Evolutionary conservation across 805 yeast species (phyloP), one percentile per base, ranked within the genome.

Genomic region (Gaillardinia entomophila): DNA sequence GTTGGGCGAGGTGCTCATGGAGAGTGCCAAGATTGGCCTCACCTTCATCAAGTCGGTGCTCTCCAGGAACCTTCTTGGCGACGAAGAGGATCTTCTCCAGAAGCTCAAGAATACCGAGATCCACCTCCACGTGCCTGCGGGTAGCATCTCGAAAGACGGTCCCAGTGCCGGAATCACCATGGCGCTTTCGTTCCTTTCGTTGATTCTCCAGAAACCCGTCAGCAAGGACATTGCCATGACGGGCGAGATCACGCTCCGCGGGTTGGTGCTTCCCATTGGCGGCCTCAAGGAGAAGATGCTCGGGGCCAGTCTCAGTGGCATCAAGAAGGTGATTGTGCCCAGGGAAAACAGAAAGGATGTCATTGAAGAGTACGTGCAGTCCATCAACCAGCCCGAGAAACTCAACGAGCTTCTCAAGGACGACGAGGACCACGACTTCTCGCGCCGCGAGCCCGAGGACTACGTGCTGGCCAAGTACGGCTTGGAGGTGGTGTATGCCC

Each of bases 201-300:
- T 69, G 34, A 43, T 67, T 5, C 46, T 69, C 24, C 62, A 66
- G 32, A 66, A 59, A 31, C 70, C 73, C 1, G 68, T 69, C 5
- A 67, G 70, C 0, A 46, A 51, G 11, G 60, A 64, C 31, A 61
- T 82, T 31, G 94, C 94, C 31, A 82, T 85, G 92, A 85, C 95
- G 1, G 95, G 95, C 4, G 95, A 84, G 53, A 79, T 84, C 38
- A 82, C 92, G 0, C 66, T 85, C 3, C 61, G 90, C 27, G 95
- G 95, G 4, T 67, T 79, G 43, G 82, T 85, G 0, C 62, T 85
- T 28, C 89, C 89, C 6, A 84, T 85, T 43, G 95, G 95, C 4
- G 95, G 95, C 1, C 67, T 84, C 17, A 73, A 79, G 33, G 95
- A 84, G 55, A 83, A 83, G 55, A 59, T 83, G 25, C 63, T 82